These are phyloP conservation scores for Lodderomyces margitis DNA, from an alignment of 1,139 yeast species.

Conservation along the genomic window DNA sequence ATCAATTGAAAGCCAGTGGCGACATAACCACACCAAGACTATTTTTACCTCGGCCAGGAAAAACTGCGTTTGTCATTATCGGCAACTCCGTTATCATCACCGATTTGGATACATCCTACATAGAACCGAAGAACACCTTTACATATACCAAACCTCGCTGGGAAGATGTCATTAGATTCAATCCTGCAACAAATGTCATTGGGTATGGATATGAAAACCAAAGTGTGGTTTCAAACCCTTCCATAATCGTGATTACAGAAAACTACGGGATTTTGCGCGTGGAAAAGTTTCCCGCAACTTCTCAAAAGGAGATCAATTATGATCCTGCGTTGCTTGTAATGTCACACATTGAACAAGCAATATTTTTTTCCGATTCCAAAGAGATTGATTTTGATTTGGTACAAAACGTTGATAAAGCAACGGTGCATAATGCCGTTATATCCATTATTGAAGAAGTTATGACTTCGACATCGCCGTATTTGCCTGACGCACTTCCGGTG, in stretches of 20 bases:
- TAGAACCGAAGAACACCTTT: slow-evolving; percentile 21
- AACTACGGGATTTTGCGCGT: slow-evolving; percentile 64
- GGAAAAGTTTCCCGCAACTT: slow-evolving; percentile 39
- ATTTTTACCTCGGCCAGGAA: slow-evolving; percentile 58
- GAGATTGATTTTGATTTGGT: slow-evolving; percentile 59
- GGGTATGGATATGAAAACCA: slow-evolving; percentile 60
- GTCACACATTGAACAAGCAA: slow-evolving; percentile 79
- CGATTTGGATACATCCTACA: slow-evolving; percentile 51
- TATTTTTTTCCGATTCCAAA: slow-evolving; percentile 51
- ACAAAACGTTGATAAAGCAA: slow-evolving; percentile 30
- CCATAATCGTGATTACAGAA: slow-evolving; percentile 51
- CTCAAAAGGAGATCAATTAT: slow-evolving; percentile 14
- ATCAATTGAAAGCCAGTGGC: slow-evolving; percentile 30
- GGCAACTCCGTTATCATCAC: slow-evolving; percentile 63
- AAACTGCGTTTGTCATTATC: slow-evolving; percentile 63
- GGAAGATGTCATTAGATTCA: slow-evolving; percentile 73
- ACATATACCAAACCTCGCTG: slow-evolving; percentile 57
- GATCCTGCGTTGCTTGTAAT: slow-evolving; percentile 48
- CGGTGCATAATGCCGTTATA: slow-evolving; percentile 48
- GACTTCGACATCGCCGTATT: slow-evolving; percentile 39
- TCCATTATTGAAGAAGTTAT: slow-evolving; percentile 55
- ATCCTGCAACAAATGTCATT: slow-evolving; percentile 50
- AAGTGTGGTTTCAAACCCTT: slow-evolving; percentile 31
- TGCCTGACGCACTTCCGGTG: slow-evolving; percentile 30
- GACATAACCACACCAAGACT: slow-evolving; percentile 49